Base-by-base conservation (phyloP, 78 protist species). In the Pigoraptor vietnamica region DNA sequence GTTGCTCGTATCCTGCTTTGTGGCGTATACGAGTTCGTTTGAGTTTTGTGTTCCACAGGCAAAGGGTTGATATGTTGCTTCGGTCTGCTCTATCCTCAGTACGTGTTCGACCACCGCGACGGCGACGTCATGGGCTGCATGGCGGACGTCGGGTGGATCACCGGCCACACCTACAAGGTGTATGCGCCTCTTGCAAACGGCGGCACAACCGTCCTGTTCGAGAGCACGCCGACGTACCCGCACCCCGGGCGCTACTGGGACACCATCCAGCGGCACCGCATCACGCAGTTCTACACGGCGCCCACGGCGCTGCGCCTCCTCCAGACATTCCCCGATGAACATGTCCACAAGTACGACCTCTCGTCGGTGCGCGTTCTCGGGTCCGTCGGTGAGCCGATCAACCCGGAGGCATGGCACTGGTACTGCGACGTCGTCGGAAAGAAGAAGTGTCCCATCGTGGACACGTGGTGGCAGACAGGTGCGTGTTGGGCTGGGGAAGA, bases 391-490 rank as follows among this genome's bases (percentile, higher is more conserved):
- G 94, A 93, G 93, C 99, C 99, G 33, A 96, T 97, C 95, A 96
- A 96, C 92, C 96, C 98, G 1, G 96, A 92, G 39, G 97, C 97
- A 1, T 96, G 98, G 98, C 25, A n/a, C 33, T 97, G 98, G 98
- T 97, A 96, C 95, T 24, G 95, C 93, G 36, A 87, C 0, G 97
- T 96, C 33, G 96, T 97, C 10, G 92, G 91, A 84, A 29, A 86
- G 95, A 91, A 88, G 96, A 98, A 97, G 97, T 96, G 91, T 89
- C 29, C 96, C 38, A 96, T 99, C 37, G 99, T 98, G 24, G 99
- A 99, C 93, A 99, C 99, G 40, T 98, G 90, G 89, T 98, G 99
- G 99, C 99, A 98, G 91, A 98, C 99, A 19, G 32, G 24, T 19
- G 36, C 9, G n/a, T 40, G 95, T 94, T 39, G 96, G 96, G 94